Base-by-base conservation (phyloP, 306 rosid species). In the Mimosa bimucronata region DNA sequence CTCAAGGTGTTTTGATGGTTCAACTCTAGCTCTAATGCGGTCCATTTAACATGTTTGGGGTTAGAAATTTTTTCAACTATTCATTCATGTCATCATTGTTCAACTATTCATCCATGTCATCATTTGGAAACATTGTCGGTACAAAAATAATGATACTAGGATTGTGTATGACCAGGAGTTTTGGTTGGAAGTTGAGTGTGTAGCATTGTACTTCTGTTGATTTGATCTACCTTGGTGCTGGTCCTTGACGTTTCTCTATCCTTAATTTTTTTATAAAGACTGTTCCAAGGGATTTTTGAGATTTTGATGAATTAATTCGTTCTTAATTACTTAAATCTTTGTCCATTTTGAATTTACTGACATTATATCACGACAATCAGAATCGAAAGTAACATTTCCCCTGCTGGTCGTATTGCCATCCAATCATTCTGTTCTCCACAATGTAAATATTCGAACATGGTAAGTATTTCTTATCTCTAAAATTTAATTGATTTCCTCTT, bases 351-450 rank as follows among this genome's bases (percentile, higher is more conserved):
- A 37, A 78, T 77, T 76, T 75, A 69, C 83, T 64, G 62, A 83
- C 78, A 52, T 73, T 37, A 64, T 64, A 69, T 41, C 66, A 41
- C 61, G 75, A 45, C 46, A 9, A 26, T 38, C 84, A 94, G 93
- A 88, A 82, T 72, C 37, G 91, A 83, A 61, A 79, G 88, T 77
- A 79, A 53, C 81, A 73, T 73, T 79, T 74, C 89, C 76, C 73
- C 88, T 16, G 92, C 84, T 84, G 90, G 94, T 48, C 93, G 94
- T 31, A 81, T 92, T 87, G 94, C 97, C 60, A 88, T 94, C 80
- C 98, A 94, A 58, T 94, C 98, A 76, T 87, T 94, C 62, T 89
- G 98, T 80, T 89, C 97, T 75, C 97, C 97, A 74, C 97, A 92
- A 71, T 92, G 94, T 82, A 83, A 79, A 82, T 86, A 87, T 84